phyloP scores from a whole-genome alignment of 202 grass and related monocot genomes.

The Digitaria exilis region DNA sequence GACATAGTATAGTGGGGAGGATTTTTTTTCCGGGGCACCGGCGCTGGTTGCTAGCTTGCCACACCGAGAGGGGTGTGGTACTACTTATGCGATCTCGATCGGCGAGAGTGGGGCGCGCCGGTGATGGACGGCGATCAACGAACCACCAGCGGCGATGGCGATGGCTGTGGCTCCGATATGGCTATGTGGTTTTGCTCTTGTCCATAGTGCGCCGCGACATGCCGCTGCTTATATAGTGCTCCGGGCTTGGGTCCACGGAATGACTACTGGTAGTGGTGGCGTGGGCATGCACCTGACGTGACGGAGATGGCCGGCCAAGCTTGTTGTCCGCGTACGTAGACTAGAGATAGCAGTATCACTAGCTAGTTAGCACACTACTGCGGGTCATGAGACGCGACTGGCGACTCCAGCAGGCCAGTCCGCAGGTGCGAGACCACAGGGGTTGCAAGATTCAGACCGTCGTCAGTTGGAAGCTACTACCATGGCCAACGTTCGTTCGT shows the following conservation, averaged over 20 bases:
- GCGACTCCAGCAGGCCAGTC: neutral
- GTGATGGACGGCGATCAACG: conserved; percentile 35
- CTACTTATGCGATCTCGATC: conserved; percentile 37
- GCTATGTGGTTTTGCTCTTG: conserved; percentile 61
- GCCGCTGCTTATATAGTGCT: conserved; percentile 50
- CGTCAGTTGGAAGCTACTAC: neutral
- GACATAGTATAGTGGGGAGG: neutral
- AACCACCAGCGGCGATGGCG: conserved; percentile 6
- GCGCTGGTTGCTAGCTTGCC: neutral
- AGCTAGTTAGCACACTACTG: neutral
- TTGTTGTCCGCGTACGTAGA: conserved; percentile 26
- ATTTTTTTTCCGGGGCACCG: conserved; percentile 3
- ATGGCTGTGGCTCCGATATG: conserved; percentile 48
- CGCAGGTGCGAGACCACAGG: conserved; percentile 6
- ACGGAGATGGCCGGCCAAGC: conserved; percentile 29
- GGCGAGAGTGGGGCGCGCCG: neutral
- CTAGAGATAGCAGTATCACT: conserved; percentile 10
- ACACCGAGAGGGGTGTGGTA: neutral
- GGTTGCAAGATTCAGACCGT: conserved; percentile 5
- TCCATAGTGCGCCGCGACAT: conserved; percentile 57
- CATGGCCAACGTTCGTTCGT: too few species aligned
- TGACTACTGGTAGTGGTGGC: neutral
- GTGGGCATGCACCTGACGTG: conserved; percentile 15
- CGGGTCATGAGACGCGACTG: neutral
- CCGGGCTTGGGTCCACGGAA: neutral